Conservation (phyloP, 176 grass and related monocot genomes). For the Zoysia pacifica region DNA sequence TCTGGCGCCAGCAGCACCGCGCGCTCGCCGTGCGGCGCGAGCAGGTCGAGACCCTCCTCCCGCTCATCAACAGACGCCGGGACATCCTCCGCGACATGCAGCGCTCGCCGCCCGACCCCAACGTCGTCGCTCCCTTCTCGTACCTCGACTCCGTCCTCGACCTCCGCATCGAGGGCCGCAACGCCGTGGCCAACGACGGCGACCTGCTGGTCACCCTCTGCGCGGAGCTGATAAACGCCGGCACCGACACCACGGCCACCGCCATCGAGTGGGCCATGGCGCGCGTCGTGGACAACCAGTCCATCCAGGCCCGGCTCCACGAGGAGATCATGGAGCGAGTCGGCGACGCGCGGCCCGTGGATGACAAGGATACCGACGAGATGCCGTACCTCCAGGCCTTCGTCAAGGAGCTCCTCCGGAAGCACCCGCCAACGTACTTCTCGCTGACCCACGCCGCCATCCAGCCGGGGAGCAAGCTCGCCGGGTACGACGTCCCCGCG, state of each 20-base stretch:
- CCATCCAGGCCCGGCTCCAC: conserved; percentile 62
- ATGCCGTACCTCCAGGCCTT: conserved; percentile 93
- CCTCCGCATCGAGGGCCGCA: conserved; percentile 60
- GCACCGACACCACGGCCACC: conserved; percentile 89
- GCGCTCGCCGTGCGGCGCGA: conserved; percentile 66
- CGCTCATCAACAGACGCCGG: conserved; percentile 75
- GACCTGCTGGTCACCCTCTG: conserved; percentile 85
- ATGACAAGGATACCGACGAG: conserved; percentile 69
- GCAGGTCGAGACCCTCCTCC: conserved; percentile 64
- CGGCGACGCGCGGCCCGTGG: conserved; percentile 56
- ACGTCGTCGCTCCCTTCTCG: conserved; percentile 69
- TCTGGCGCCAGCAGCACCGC: conserved; percentile 49
- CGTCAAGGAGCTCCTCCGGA: conserved; percentile 94
- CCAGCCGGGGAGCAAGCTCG: conserved; percentile 54
- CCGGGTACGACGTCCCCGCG: conserved; percentile 71
- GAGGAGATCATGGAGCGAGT: conserved; percentile 57
- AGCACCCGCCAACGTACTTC: conserved; percentile 94
- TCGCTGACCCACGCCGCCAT: conserved; percentile 78
- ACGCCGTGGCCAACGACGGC: conserved; percentile 36
- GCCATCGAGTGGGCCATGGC: conserved; percentile 92
- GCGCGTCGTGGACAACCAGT: conserved; percentile 72
- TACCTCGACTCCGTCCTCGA: conserved; percentile 90
- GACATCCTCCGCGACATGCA: conserved; percentile 48
- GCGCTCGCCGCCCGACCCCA: conserved; percentile 3
- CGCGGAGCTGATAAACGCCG: conserved; percentile 82